Percentiles rank a stretch among this genome's conserved stretches.
phyloP scores from a whole-genome alignment of 2,329 filamentous ascomycete species.

The Claviceps capensis region DNA sequence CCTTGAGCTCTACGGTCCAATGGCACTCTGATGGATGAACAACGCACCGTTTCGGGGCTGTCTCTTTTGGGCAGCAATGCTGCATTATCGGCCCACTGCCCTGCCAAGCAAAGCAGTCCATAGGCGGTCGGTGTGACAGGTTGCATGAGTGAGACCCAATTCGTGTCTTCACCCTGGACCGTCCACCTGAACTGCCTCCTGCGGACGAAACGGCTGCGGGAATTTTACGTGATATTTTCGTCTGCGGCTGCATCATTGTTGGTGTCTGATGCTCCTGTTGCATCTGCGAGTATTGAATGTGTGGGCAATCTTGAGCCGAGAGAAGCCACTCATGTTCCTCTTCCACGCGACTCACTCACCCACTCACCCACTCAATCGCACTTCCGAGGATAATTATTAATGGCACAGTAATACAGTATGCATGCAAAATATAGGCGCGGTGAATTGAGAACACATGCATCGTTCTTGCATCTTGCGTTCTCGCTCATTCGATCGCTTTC shows the following conservation, averaged over 20 bases:
- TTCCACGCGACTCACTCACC: not conserved
- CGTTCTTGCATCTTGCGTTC: too few relatives aligned
- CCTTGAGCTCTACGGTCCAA: not conserved
- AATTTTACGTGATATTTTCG: too few relatives aligned
- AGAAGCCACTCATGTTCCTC: not conserved
- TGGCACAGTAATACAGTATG: not conserved
- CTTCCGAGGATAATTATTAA: not conserved
- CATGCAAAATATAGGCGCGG: too few relatives aligned
- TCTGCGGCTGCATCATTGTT: too few relatives aligned
- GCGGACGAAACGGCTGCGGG: too few relatives aligned
- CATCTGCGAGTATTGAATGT: too few relatives aligned
- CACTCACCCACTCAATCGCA: not conserved
- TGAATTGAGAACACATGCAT: too few relatives aligned
- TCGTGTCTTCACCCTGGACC: too few relatives aligned
- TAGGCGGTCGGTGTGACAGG: not conserved
- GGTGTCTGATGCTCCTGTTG: too few relatives aligned
- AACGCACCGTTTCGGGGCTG: not conserved
- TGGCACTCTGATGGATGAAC: too few relatives aligned
- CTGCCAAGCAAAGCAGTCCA: not conserved
- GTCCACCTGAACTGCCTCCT: too few relatives aligned
- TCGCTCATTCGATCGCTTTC: not conserved
- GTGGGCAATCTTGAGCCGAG: too few relatives aligned
- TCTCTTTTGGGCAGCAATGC: conserved; percentile 6
- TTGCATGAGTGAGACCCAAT: not conserved
- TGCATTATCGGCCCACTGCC: conserved; percentile 1